Evolutionary conservation across 192 early-diverging fungal genomes (phyloP), one percentile per base, ranked within the genome.

Genomic region (Coemansia umbellata): DNA sequence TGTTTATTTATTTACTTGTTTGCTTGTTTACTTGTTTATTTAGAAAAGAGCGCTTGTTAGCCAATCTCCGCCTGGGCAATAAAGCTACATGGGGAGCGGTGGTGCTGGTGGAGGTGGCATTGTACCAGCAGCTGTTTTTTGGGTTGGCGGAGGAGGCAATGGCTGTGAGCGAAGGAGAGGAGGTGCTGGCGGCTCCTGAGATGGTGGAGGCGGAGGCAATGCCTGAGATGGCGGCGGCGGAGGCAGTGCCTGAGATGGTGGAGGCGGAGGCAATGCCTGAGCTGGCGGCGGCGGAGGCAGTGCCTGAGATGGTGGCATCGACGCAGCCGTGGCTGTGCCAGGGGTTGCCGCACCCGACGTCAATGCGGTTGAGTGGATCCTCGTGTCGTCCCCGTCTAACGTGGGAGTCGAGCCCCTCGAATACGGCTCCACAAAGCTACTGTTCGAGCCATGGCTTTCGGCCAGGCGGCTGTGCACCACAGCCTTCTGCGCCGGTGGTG

Each of bases 401-500:
- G 43, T 45, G 8, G 43, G 5, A 11, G 43, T 45, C 9, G 43
- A 45, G n/a, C 43, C 43, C 13, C 43, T 9, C 8, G 43, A 45
- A 13, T 28, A 45, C 43, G 43, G 1, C 22, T 45, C 43, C 10
- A 4, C 26, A 13, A 45, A 11, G 17, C 43, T 45, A 26, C 21
- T 45, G 23, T 22, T 28, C 2, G 43, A 45, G 26, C 43, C 21
- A 7, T 1, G 14, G 14, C 13, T 23, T 3, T 39, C 15, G 1
- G 35, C 10, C 9, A 21, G 31, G 23, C 52, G 57, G 1, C 56
- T 54, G 26, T 50, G 42, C 15, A 67, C 57, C 4, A 42, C 40
- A 2, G 65, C 65, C 4, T 53, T 47, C 26, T 67, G 45, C 4
- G 57, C 51, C 21, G 40, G 52, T 4, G 65, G 43, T n/a, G 63